These are phyloP conservation scores for Diversispora eburnea DNA, from an alignment of 192 early-diverging fungal genomes.

Conservation along the genomic window DNA sequence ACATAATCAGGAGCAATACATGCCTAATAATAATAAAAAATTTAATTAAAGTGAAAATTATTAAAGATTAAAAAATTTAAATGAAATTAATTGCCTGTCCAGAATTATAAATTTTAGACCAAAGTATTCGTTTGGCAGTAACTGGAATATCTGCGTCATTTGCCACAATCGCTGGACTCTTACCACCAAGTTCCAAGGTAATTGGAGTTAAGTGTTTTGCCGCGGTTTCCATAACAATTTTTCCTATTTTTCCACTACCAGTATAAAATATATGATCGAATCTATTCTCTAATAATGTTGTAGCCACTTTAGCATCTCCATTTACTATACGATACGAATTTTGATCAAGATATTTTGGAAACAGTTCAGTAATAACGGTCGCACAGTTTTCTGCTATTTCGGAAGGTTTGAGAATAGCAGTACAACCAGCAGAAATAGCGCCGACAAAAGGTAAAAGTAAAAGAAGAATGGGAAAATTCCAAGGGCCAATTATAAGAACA, in stretches of 20 bases:
- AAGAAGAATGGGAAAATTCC: conserved; percentile 61
- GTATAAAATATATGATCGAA: conserved; percentile 97
- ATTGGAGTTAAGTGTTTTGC: conserved; percentile 84
- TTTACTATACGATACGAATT: conserved; percentile 63
- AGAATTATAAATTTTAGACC: conserved; percentile 80
- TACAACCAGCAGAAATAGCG: conserved; percentile 91
- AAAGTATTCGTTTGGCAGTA: conserved; percentile 69
- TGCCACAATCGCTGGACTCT: conserved; percentile 69
- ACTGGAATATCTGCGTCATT: conserved; percentile 60
- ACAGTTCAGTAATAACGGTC: conserved; percentile 52
- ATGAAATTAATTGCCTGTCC: conserved; percentile 62
- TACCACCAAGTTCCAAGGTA: conserved; percentile 92
- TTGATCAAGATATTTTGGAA: conserved; percentile 75
- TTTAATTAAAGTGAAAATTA: conserved; percentile 3
- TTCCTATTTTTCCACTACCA: conserved; percentile 75
- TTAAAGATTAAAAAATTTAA: not conserved
- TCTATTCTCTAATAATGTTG: conserved; percentile 63
- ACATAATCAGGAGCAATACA: conserved; percentile 80
- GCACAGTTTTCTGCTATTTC: conserved; percentile 72
- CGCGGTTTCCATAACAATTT: conserved; percentile 78
- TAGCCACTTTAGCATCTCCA: conserved; percentile 73
- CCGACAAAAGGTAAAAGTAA: conserved; percentile 68
- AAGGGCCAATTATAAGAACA: conserved; percentile 46
- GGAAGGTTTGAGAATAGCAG: conserved; percentile 78
- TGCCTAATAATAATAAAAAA: conserved; percentile 44